Conservation (phyloP, 1,139 yeast species). For the Meyerozyma smithsonii region DNA sequence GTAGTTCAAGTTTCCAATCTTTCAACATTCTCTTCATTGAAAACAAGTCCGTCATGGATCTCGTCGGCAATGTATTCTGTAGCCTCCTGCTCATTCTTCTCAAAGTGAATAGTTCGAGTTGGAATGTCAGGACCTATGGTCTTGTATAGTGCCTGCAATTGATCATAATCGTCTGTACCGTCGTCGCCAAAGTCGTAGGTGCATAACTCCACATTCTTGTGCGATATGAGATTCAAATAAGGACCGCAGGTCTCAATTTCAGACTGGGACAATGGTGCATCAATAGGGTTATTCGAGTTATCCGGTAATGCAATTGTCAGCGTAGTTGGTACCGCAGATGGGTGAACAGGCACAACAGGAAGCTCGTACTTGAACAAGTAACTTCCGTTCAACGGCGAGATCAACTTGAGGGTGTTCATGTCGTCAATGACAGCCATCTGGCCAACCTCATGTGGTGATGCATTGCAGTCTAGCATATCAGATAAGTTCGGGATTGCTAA, state of each 20-base stretch:
- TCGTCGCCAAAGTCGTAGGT: constrained; percentile 19
- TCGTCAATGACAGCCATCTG: constrained; percentile 37
- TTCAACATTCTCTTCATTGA: neutral
- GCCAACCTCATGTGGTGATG: constrained; percentile 12
- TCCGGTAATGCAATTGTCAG: constrained; percentile 2
- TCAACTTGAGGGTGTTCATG: constrained; percentile 33
- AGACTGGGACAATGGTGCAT: constrained; percentile 48
- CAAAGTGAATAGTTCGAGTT: constrained; percentile 8
- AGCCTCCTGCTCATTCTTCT: neutral
- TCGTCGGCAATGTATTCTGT: neutral
- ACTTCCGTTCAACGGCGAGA: constrained; percentile 42
- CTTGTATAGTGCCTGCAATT: constrained; percentile 11
- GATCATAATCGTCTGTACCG: constrained; percentile 7
- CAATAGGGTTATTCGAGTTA: neutral
- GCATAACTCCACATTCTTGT: constrained; percentile 30
- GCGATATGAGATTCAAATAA: constrained; percentile 44
- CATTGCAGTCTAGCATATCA: constrained; percentile 9
- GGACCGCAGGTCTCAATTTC: constrained; percentile 67
- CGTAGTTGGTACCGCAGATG: neutral
- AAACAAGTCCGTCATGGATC: constrained; percentile 1
- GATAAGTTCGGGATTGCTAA: constrained; percentile 25
- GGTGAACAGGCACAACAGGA: constrained; percentile 22
- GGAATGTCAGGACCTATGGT: constrained; percentile 19
- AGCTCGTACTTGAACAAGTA: constrained; percentile 42
- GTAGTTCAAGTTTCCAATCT: constrained; percentile 1